A percentile compares a stretch with the other conserved stretches of the same genome.
Conservation (phyloP, 768 basidiomycete species). For the Coprinellus micaceus region DNA sequence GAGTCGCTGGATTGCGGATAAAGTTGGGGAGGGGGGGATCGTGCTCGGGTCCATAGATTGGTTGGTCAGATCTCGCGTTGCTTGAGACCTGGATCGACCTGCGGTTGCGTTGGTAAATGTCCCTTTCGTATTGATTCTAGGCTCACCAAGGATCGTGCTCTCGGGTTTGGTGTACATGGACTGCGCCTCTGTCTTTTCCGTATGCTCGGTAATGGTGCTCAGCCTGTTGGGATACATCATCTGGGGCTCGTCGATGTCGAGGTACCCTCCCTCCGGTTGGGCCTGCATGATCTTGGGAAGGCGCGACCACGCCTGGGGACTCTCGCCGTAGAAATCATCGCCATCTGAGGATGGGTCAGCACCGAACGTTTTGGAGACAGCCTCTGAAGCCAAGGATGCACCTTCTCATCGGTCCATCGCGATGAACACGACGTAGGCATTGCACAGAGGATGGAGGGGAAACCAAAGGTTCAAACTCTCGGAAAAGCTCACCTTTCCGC, state of each 20-base stretch:
- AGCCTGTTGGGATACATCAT: conserved; percentile 34
- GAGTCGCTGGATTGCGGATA: conserved; percentile 59
- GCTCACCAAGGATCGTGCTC: conserved; percentile 47
- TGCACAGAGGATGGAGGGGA: conserved; percentile 23
- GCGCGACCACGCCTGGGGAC: conserved; percentile 33
- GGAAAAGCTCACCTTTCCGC: conserved; percentile 77
- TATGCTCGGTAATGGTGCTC: conserved; percentile 65
- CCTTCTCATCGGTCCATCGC: conserved; percentile 48
- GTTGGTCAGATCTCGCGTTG: background rate
- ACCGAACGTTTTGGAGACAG: background rate
- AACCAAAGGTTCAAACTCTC: conserved; percentile 22
- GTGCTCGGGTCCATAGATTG: conserved; percentile 14
- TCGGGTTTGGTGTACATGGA: conserved; percentile 10
- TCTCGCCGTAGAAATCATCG: conserved; percentile 18
- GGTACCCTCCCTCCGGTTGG: conserved; percentile 39
- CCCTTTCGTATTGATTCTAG: conserved; percentile 42
- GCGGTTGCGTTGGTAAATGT: background rate
- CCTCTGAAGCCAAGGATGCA: conserved; percentile 34
- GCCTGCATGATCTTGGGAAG: conserved; percentile 60
- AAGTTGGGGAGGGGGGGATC: conserved; percentile 52
- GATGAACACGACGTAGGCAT: conserved; percentile 23
- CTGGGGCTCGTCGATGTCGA: conserved; percentile 19
- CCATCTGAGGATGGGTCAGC: conserved; percentile 11
- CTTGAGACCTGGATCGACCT: background rate
- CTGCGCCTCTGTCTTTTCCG: conserved; percentile 56